These are phyloP conservation scores for Dictyostelium brefeldianum DNA, from an alignment of 78 protist genomes.

Conservation along the genomic window DNA sequence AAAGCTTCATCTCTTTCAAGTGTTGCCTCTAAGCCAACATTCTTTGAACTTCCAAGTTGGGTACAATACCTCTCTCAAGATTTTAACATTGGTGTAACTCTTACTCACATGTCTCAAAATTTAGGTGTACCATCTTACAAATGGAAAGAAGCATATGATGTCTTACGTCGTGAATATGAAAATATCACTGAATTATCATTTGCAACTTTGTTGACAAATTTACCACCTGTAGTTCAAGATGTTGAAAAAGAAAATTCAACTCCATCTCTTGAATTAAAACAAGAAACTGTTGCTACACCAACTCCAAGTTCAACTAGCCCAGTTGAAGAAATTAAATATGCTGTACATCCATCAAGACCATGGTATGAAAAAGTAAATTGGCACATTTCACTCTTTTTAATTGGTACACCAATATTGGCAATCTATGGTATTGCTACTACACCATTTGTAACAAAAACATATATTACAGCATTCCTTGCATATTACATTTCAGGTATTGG, in stretches of 20 bases:
- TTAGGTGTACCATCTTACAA: slow-evolving; percentile 62
- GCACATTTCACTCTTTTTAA: slow-evolving; percentile 31
- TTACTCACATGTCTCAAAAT: slow-evolving; percentile 6
- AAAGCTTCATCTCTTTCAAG: slow-evolving; percentile 25
- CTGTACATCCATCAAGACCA: slow-evolving; percentile 45
- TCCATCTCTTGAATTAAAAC: neutral
- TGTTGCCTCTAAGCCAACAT: slow-evolving; percentile 7
- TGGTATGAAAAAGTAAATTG: slow-evolving; percentile 65
- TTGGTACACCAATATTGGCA: slow-evolving; percentile 66
- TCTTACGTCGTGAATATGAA: slow-evolving; percentile 36
- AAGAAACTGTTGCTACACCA: neutral
- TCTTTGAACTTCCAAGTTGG: slow-evolving; percentile 42
- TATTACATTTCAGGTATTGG: slow-evolving; percentile 87
- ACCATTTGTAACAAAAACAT: slow-evolving; percentile 51
- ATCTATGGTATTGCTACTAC: slow-evolving; percentile 56
- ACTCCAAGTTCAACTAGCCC: no score
- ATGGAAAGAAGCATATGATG: slow-evolving; percentile 69
- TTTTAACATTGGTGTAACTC: slow-evolving; percentile 67
- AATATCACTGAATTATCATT: slow-evolving; percentile 52
- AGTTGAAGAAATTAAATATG: neutral
- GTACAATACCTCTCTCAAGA: slow-evolving; percentile 48
- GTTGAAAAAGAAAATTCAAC: neutral
- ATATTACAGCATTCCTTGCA: slow-evolving; percentile 41
- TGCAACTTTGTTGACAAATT: slow-evolving; percentile 23
- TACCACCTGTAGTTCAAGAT: slow-evolving; percentile 20